Evolutionary conservation across 257 asterid species (phyloP).

Genomic region (Nemophila menziesii): DNA sequence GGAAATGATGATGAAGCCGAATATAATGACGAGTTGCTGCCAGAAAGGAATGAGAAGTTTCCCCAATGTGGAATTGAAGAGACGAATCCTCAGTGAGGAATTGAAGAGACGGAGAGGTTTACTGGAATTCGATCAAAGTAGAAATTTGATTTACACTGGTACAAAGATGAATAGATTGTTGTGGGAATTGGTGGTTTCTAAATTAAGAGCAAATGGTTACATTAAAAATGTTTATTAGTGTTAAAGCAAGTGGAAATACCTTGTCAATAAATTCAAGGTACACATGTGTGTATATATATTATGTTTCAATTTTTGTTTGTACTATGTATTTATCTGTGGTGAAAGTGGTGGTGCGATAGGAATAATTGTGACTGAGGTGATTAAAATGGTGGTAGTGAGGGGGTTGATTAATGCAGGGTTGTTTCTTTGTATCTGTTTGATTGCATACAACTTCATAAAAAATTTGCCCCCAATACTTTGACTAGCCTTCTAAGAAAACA

Average conservation of each 20-base stretch:
- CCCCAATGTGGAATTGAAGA: conserved; percentile 64
- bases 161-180: conserved; percentile 22
- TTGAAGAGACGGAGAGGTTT: no score
- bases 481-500: conserved; percentile 81
- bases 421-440: conserved; percentile 47
- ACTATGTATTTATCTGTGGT: no score
- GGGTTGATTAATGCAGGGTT: no score
- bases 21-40: conserved; percentile 40
- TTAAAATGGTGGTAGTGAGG: no score
- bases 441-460: conserved; percentile 56
- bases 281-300: background rate
- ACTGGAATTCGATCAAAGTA: conserved; percentile 51
- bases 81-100: no score
- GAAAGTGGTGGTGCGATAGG: no score
- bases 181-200: conserved; percentile 51
- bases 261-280: background rate
- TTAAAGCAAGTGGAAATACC: background rate
- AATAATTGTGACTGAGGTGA: no score
- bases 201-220: conserved; percentile 53
- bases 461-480: conserved; percentile 47
- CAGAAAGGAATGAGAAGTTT: conserved; percentile 49
- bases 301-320: no score
- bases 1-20: conserved; percentile 7
- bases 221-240: conserved; percentile 42
- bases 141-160: conserved; percentile 25